Conservation (phyloP, 345 rosid species). For the Excoecaria agallocha region DNA sequence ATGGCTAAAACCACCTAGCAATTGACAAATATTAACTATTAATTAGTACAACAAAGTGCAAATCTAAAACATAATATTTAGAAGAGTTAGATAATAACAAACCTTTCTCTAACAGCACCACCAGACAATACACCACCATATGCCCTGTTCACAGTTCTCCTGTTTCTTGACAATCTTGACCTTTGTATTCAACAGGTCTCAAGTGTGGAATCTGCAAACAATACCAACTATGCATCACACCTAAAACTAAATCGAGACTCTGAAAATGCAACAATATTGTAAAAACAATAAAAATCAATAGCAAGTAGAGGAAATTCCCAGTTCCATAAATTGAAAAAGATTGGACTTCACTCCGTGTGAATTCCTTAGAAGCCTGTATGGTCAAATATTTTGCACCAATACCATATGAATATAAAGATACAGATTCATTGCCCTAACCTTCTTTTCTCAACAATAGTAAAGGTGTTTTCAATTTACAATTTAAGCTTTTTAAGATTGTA, state of each 20-base stretch:
- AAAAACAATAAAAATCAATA: too few species aligned
- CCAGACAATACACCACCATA: conserved; percentile 35
- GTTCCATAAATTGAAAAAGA: background rate
- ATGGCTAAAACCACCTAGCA: too few species aligned
- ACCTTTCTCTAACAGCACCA: conserved; percentile 33
- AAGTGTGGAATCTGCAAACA: conserved; percentile 27
- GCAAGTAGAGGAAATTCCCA: background rate
- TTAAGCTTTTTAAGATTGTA: background rate
- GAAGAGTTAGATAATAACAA: background rate
- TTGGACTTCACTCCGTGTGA: background rate
- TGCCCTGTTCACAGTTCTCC: conserved; percentile 33
- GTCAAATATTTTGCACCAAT: background rate
- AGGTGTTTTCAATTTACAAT: background rate
- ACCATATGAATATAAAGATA: background rate
- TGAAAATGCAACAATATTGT: too few species aligned
- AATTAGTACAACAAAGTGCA: background rate
- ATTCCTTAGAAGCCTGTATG: background rate
- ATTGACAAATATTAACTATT: too few species aligned
- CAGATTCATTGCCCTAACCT: background rate
- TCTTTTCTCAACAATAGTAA: too few species aligned
- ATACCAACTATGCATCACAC: background rate
- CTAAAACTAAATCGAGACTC: background rate
- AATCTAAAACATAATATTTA: background rate
- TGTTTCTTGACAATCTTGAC: conserved; percentile 29
- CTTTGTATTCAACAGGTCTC: conserved; percentile 37